Conservation (phyloP, 306 rosid species). For the Biancaea sappan region DNA sequence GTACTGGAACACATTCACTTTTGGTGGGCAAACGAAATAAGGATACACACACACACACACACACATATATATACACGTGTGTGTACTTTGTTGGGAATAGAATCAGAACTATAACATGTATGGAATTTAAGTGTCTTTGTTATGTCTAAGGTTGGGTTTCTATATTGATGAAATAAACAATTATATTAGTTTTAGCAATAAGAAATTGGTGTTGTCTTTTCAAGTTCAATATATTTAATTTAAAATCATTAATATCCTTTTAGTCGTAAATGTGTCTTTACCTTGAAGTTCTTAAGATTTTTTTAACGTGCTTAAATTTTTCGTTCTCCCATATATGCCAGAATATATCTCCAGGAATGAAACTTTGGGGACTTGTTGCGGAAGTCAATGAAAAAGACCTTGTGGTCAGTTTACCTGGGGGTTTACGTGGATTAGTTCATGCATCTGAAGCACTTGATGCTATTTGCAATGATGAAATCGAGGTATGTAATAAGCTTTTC, state of each 20-base stretch:
- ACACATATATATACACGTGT: no score
- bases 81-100: no score
- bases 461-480: constrained; percentile 45
- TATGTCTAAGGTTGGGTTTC: constrained; percentile 8
- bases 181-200: background rate
- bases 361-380: constrained; percentile 89
- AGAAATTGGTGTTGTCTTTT: background rate
- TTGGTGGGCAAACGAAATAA: background rate
- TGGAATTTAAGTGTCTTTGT: background rate
- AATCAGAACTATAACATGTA: background rate
- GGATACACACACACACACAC: no score
- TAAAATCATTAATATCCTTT: background rate
- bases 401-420: constrained; percentile 86
- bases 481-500: constrained; percentile 46
- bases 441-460: constrained; percentile 79
- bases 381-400: constrained; percentile 91
- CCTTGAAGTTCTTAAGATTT: no score
- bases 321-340: constrained; percentile 35
- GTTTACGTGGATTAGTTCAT: constrained; percentile 87
- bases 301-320: constrained; percentile 16
- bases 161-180: background rate
- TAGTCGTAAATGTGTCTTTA: background rate
- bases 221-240: background rate
- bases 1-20: background rate
- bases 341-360: constrained; percentile 91